Conservation (phyloP, 2,329 filamentous ascomycete genomes). For the Hypoxylon sp. region DNA sequence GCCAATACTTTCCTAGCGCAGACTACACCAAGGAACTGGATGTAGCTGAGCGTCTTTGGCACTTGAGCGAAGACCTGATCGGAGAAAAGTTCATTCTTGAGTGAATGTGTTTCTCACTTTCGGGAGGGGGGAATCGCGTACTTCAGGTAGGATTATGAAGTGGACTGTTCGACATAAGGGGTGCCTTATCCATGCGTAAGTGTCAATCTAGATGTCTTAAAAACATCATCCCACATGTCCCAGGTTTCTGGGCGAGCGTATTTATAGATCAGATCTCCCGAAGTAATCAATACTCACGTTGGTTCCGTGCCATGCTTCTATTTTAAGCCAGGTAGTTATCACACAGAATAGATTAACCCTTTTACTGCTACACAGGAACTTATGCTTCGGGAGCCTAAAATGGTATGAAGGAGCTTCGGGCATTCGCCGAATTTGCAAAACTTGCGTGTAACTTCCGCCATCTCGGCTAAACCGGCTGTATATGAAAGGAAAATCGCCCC, state of each 20-base stretch:
- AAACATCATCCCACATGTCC: conserved; percentile 15
- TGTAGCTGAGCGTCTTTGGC: conserved; percentile 57
- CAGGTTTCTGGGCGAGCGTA: conserved; percentile 14
- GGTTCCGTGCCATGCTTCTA: conserved; percentile 27
- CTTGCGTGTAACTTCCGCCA: conserved; percentile 8
- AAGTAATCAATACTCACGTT: conserved; percentile 13
- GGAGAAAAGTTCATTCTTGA: conserved; percentile 53
- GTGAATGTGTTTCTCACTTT: conserved; percentile 12
- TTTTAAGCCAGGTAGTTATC: conserved; percentile 28
- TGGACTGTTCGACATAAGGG: background rate
- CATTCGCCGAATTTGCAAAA: conserved; percentile 13
- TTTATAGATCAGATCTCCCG: conserved; percentile 23
- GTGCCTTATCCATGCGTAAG: background rate
- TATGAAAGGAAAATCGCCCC: conserved; percentile 11
- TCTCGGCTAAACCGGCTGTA: conserved; percentile 42
- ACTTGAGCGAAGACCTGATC: conserved; percentile 58
- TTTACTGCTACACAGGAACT: conserved; percentile 15
- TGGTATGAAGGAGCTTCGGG: conserved; percentile 6
- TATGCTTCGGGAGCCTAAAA: conserved; percentile 20
- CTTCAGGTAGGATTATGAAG: background rate
- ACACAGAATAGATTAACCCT: conserved; percentile 23
- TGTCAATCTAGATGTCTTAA: background rate
- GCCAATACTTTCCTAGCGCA: conserved; percentile 53
- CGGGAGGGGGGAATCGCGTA: background rate
- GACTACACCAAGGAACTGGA: conserved; percentile 50